Percentiles rank a stretch among this genome's conserved stretches.
These are phyloP conservation scores for Gleditsia sinensis DNA, from an alignment of 306 rosid species.

Conservation along the genomic window DNA sequence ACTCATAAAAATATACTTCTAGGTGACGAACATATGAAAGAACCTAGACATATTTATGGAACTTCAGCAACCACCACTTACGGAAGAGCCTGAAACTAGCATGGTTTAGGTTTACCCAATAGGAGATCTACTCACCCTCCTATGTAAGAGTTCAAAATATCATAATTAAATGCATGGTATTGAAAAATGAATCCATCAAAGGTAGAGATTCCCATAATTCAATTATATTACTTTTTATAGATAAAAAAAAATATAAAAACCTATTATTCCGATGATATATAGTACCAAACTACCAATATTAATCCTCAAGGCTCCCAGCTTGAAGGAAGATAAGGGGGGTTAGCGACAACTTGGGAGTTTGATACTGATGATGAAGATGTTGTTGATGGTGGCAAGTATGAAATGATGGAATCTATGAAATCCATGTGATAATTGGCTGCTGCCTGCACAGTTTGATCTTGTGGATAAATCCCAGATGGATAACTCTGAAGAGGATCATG, in stretches of 20 bases:
- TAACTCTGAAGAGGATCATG: slow-evolving; percentile 40
- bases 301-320: slow-evolving; percentile 6
- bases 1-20: background rate
- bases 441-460: slow-evolving; percentile 30
- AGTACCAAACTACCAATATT: too few species aligned
- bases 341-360: background rate
- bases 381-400: slow-evolving; percentile 44
- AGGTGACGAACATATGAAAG: slow-evolving; percentile 28
- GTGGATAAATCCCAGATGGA: slow-evolving; percentile 28
- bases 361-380: slow-evolving; percentile 1
- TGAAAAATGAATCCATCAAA: slow-evolving; percentile 21
- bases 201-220: background rate
- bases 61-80: slow-evolving; percentile 27
- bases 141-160: too few species aligned
- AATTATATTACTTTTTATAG: background rate
- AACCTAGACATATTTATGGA: slow-evolving; percentile 24
- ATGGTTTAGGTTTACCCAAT: slow-evolving; percentile 32
- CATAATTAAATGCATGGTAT: slow-evolving; percentile 30
- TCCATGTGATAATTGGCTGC: slow-evolving; percentile 55
- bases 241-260: too few species aligned
- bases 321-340: background rate
- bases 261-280: background rate
- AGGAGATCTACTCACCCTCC: slow-evolving; percentile 19
- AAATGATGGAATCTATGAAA: slow-evolving; percentile 47
- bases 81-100: slow-evolving; percentile 32